Evolutionary conservation across 176 grass and related monocot genomes (phyloP), one percentile per base, ranked within the genome.

Genomic region (Avena insularis): DNA sequence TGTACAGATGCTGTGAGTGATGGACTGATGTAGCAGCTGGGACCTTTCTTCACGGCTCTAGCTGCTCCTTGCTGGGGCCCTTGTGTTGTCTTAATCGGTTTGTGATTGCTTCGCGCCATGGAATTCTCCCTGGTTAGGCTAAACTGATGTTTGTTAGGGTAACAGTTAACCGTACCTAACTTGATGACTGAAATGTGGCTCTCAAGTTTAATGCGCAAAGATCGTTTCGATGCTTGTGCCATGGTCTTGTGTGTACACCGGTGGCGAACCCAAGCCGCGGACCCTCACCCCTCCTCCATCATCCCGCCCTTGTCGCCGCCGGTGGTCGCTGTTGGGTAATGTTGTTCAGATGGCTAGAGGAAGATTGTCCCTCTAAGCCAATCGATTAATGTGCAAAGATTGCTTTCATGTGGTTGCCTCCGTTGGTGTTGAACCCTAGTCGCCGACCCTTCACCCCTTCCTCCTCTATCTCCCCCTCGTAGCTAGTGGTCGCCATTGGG

Each of bases 11-110:
- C 13, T 33, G 12, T 77, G 50, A 2, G 49, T 19, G 74, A 36
- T 68, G 5, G 6, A 11, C 27, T 66, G 56, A 83, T 78, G 84
- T 83, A 36, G 58, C 40, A 55, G 58, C 40, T 80, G 58, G 90
- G 69, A 75, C 23, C 77, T 91, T 85, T 63, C 90, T 91, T 91
- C 82, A 88, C 90, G 90, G 43, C 78, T 91, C 82, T 91, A 56
- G 75, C 75, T 77, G 27, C 56, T 85, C 79, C 9, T 67, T 82
- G 57, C 8, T 35, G 72, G 73, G 83, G 1, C 75, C 84, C 62
- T 58, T 49, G 0, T 15, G 49, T 50, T 6, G 79, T 82, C 80
- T 50, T 20, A 69, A 3, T 54, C 50, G 1, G 7, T 69, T 3
- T 3, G 1, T 86, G 69, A 48, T 27, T 57, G 75, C 9, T 20